Evolutionary conservation across 1,139 yeast genomes (phyloP), one percentile per base, ranked within the genome.

Genomic region (Sugiyamaella paludigena): DNA sequence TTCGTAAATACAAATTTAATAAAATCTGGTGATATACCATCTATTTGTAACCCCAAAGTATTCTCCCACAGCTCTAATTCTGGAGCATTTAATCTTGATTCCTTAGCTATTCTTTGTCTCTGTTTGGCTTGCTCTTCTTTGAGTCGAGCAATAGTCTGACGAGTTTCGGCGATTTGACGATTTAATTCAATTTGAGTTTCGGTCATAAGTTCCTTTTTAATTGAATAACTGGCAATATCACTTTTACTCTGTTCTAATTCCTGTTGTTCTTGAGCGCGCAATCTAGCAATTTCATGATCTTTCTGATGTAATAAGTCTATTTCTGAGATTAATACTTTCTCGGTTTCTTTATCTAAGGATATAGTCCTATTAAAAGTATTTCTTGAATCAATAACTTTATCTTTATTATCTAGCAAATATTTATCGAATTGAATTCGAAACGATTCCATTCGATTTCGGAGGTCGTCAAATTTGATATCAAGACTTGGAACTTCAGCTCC

Each of bases 51-150:
- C 10, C 70, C 69, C 10, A 66, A 56, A 2, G 58, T 54, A 13
- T 58, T 45, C 46, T 66, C 66, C 67, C 68, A 66, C 24, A 58
- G 54, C 2, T 41, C 54, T 24, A 65, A 49, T 46, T 66, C 70
- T 1, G 68, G 64, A 1, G 52, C 53, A 42, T 65, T 61, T 28
- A 51, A 48, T 10, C 59, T 54, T 15, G 62, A 55, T 47, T 65
- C 67, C 12, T 53, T 49, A 30, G 51, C 45, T 8, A 64, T 45
- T 1, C 51, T 49, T 27, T 62, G 56, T 29, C 55, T 52, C 36
- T 58, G 55, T 15, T 33, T 43, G 2, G 53, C 43, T 32, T 58
- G 54, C 15, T 56, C 59, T 34, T 51, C 52, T 24, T 55, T 45
- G 19, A 39, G 36, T 15, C 36, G 32, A 33, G 49, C 48, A 9